Evolutionary conservation across 2,329 filamentous ascomycete genomes (phyloP), one percentile per base, ranked within the genome.

Genomic region (Anisogramma anomala): DNA sequence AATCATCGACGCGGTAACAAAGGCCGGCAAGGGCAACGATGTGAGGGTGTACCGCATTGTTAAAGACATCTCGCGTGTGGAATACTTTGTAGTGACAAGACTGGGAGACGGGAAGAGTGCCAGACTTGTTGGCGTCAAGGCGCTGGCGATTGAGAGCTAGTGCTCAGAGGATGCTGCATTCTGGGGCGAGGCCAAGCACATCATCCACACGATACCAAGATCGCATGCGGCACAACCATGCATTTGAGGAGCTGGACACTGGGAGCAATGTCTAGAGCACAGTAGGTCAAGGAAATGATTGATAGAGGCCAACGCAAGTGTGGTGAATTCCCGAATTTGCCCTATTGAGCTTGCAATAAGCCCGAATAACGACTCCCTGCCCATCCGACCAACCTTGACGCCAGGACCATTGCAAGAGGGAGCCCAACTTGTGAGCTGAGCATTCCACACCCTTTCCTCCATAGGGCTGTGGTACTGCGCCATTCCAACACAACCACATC

Each of bases 41-140:
- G 74, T 89, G 39, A 75, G 79, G 55, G 78, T 94, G 17, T 94
- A 91, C 55, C 68, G 74, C 39, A 76, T 93, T 7, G 64, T 69
- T 44, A 67, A 74, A 52, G 77, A 73, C 33, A 65, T 66, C 10
- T 75, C 78, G 19, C 72, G 81, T 55, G 69, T 71, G 11, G 84
- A 93, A 62, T 94, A 94, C 60, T 94, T 80, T 72, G 65, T 94
- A 44, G 65, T 94, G 34, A 76, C 74, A 17, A 58, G 82, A 50
- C 70, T 79, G 53, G 62, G 63, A 34, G 67, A 74, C 50, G 66
- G 61, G 13, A 64, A 71, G 37, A 71, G 69, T 10, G 71, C 68
- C 14, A 72, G 69, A 61, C 54, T 94, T 45, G 77, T 94, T 6
- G 88, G 88, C 11, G 69, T 82, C 42, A 89, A 85, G 69, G 84